phyloP scores from a whole-genome alignment of 2,329 filamentous ascomycete genomes.

The Colletotrichum cereale region DNA sequence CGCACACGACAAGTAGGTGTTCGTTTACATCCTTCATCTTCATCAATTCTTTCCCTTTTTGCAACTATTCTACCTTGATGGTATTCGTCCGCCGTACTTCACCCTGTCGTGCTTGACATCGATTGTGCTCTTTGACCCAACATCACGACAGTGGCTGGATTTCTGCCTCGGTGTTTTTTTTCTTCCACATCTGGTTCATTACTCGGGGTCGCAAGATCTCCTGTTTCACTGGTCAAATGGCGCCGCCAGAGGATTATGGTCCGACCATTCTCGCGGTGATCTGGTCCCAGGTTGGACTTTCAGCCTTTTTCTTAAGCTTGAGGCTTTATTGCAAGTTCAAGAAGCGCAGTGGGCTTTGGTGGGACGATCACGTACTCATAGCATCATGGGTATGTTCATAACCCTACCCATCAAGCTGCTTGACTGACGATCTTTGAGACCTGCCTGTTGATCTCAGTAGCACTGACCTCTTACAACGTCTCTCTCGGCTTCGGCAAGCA shows the following conservation, averaged over 20 bases:
- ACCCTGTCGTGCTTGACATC: not conserved
- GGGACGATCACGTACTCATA: conserved; percentile 47
- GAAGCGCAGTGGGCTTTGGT: conserved; percentile 45
- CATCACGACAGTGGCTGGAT: conserved; percentile 24
- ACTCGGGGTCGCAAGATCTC: not conserved
- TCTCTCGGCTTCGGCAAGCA: conserved; percentile 41
- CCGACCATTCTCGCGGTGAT: conserved; percentile 36
- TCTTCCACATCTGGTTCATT: conserved; percentile 3
- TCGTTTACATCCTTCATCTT: not conserved
- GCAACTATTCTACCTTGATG: conserved; percentile 17
- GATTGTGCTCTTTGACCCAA: not conserved
- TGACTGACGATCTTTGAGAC: conserved; percentile 12
- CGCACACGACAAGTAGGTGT: conserved; percentile 13
- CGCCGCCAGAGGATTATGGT: conserved; percentile 31
- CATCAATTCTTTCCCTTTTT: not conserved
- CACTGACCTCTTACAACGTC: conserved; percentile 18
- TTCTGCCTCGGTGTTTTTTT: not conserved
- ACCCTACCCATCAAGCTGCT: not conserved
- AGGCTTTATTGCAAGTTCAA: conserved; percentile 45
- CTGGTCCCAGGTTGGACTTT: conserved; percentile 42
- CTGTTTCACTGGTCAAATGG: conserved; percentile 32
- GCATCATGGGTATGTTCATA: conserved; percentile 43
- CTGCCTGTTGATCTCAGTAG: conserved; percentile 12
- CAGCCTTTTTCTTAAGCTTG: conserved; percentile 42
- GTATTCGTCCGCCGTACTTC: not conserved